Conservation (phyloP, 176 grass and related monocot genomes). For the Raddia guianensis region DNA sequence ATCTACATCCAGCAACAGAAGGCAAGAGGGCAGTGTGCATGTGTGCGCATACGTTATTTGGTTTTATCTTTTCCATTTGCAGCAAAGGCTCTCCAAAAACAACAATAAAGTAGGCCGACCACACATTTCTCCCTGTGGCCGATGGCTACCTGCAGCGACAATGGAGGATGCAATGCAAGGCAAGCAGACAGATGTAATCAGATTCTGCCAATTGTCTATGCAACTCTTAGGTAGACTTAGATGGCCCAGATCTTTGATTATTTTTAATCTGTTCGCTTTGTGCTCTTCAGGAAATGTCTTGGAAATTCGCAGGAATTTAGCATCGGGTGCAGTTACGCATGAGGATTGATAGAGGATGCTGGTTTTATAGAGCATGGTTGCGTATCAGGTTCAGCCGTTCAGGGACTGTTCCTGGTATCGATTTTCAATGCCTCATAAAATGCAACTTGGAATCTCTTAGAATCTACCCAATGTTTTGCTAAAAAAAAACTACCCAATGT, state of each 20-base stretch:
- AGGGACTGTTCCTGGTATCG: not conserved
- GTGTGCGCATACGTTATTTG: slow-evolving; percentile 38
- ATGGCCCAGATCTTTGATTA: slow-evolving; percentile 42
- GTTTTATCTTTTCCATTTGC: slow-evolving; percentile 59
- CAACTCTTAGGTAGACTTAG: slow-evolving; percentile 48
- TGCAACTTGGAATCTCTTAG: not conserved
- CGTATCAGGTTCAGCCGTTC: slow-evolving; percentile 1
- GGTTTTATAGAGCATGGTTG: slow-evolving; percentile 29
- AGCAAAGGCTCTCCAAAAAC: slow-evolving; percentile 50
- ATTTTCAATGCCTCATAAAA: slow-evolving; percentile 27
- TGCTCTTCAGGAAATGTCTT: slow-evolving; percentile 34
- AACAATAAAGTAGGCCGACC: slow-evolving; percentile 48
- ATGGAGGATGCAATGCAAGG: slow-evolving; percentile 47
- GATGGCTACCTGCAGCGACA: slow-evolving; percentile 47
- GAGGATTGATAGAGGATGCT: slow-evolving; percentile 2
- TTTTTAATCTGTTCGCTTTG: slow-evolving; percentile 44
- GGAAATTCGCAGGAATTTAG: slow-evolving; percentile 24
- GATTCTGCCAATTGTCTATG: slow-evolving; percentile 53
- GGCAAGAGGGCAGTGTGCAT: slow-evolving; percentile 30
- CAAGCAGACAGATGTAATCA: slow-evolving; percentile 52
- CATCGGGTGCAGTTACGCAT: not conserved
- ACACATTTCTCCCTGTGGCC: slow-evolving; percentile 44
- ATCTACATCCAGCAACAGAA: slow-evolving; percentile 34
- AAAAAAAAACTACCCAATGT: not conserved
- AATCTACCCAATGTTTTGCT: not conserved